A percentile compares a stretch with the other conserved stretches of the same genome.
Evolutionary conservation across 2,329 filamentous ascomycete species (phyloP).

Genomic region (Fusarium austroafricanum): DNA sequence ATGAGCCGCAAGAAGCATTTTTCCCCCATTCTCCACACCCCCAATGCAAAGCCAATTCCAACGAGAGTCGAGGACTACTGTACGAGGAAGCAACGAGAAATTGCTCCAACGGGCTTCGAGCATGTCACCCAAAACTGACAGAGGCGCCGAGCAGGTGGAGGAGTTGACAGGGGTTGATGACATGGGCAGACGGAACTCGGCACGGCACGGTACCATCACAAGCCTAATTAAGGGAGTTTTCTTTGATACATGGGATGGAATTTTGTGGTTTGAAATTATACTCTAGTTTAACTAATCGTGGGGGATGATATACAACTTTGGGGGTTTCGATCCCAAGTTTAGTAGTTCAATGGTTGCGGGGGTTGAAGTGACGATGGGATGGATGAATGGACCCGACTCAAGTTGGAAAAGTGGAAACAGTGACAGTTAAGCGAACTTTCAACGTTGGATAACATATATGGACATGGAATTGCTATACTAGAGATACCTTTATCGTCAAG

Average conservation of each 20-base stretch:
- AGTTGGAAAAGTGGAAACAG: constrained; percentile 13
- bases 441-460: constrained; percentile 16
- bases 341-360: constrained; percentile 26
- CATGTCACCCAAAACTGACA: constrained; percentile 30
- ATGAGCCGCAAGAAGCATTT: constrained; percentile 20
- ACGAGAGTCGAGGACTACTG: background rate
- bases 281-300: constrained; percentile 14
- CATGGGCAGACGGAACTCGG: constrained; percentile 39
- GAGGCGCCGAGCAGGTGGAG: constrained; percentile 36
- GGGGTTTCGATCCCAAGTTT: constrained; percentile 20
- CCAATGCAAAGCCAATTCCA: constrained; percentile 18
- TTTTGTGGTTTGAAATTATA: background rate
- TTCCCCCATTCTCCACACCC: constrained; percentile 36
- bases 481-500: constrained; percentile 3
- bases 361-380: constrained; percentile 1
- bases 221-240: constrained; percentile 12
- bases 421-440: constrained; percentile 14
- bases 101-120: constrained; percentile 16
- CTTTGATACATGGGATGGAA: constrained; percentile 10
- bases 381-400: constrained; percentile 2
- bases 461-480: constrained; percentile 3
- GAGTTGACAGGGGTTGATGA: constrained; percentile 13
- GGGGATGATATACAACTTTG: constrained; percentile 27
- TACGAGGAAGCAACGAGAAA: background rate
- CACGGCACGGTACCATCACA: constrained; percentile 25